Evolutionary conservation across 495 filamentous ascomycete species (phyloP).

Genomic region (Thermothielavioides terrestris): DNA sequence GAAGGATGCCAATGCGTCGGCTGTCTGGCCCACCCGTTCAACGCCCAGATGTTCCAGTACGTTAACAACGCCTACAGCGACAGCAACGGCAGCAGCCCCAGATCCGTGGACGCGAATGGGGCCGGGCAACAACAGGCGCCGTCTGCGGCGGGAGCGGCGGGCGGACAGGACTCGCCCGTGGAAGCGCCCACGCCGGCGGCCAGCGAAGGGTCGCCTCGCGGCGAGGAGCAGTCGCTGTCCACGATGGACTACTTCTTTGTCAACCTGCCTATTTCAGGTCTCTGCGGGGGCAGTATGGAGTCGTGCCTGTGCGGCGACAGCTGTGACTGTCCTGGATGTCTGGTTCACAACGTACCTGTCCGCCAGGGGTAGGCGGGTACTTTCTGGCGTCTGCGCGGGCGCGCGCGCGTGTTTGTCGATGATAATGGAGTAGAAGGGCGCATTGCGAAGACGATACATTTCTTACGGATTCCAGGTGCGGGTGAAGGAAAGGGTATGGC

Average conservation of each 20-base stretch:
- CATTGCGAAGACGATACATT: too few relatives aligned
- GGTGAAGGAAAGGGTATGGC: too few relatives aligned
- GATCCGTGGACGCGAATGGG: not conserved
- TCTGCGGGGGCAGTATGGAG: conserved; percentile 29
- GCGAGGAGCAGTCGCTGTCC: conserved; percentile 37
- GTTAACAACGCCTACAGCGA: conserved; percentile 33
- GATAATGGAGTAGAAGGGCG: too few relatives aligned
- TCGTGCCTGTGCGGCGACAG: conserved; percentile 46
- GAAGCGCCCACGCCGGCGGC: conserved; percentile 22
- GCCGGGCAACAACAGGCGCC: not conserved
- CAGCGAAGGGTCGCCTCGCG: conserved; percentile 32
- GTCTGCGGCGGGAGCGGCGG: conserved; percentile 2
- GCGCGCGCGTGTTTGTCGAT: too few relatives aligned
- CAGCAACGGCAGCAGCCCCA: conserved; percentile 9
- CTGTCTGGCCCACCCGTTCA: conserved; percentile 64
- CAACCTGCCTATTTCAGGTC: conserved; percentile 30
- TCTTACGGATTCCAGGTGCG: too few relatives aligned
- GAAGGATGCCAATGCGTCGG: conserved; percentile 60
- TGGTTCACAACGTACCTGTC: conserved; percentile 15
- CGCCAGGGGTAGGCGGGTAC: not conserved
- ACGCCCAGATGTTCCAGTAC: conserved; percentile 58
- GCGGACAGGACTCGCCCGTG: conserved; percentile 12
- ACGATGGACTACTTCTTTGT: conserved; percentile 44
- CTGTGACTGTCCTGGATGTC: conserved; percentile 44
- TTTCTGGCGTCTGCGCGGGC: too few relatives aligned